Evolutionary conservation across 495 filamentous ascomycete species (phyloP).

Genomic region (Apodospora peruviana): DNA sequence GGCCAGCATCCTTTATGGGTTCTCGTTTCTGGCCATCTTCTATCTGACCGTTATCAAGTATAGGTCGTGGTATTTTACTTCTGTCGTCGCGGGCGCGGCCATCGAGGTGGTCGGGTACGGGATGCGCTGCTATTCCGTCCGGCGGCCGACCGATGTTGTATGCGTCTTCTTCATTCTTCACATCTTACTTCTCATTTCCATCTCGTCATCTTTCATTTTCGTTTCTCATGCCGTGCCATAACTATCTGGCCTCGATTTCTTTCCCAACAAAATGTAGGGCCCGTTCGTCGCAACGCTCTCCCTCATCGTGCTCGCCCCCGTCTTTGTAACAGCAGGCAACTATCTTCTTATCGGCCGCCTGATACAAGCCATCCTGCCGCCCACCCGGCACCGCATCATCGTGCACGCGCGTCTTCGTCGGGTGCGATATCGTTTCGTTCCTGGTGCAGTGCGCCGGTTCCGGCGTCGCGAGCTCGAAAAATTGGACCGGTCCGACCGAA

Average conservation of each 20-base stretch:
- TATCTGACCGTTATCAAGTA: slow-evolving; percentile 26
- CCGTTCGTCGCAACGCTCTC: slow-evolving; percentile 52
- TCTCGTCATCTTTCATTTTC: too few species aligned
- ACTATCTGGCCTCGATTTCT: too few species aligned
- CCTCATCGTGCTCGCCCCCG: slow-evolving; percentile 45
- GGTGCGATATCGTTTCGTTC: slow-evolving; percentile 35
- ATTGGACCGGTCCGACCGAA: slow-evolving; percentile 22
- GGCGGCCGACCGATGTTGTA: slow-evolving; percentile 16
- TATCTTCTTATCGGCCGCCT: slow-evolving; percentile 51
- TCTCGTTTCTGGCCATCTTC: slow-evolving; percentile 17
- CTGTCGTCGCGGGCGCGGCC: slow-evolving; percentile 23
- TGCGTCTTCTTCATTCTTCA: slow-evolving; percentile 20
- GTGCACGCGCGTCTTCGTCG: slow-evolving; percentile 39
- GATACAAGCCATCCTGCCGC: slow-evolving; percentile 31
- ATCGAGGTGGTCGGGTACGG: slow-evolving; percentile 44
- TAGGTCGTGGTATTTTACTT: slow-evolving; percentile 25
- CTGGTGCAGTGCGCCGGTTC: slow-evolving; percentile 28
- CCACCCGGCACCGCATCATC: slow-evolving; percentile 23
- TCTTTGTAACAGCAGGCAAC: slow-evolving; percentile 36
- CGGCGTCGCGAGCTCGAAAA: slow-evolving; percentile 10
- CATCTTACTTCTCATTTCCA: not conserved
- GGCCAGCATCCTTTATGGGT: slow-evolving; percentile 19
- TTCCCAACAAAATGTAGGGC: slow-evolving; percentile 30
- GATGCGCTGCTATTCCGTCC: slow-evolving; percentile 30
- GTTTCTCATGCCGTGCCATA: too few species aligned